Percentiles rank a stretch among this genome's conserved stretches.
Conservation (phyloP, 169 alveolate genomes). For the Cryptosporidium muris region DNA sequence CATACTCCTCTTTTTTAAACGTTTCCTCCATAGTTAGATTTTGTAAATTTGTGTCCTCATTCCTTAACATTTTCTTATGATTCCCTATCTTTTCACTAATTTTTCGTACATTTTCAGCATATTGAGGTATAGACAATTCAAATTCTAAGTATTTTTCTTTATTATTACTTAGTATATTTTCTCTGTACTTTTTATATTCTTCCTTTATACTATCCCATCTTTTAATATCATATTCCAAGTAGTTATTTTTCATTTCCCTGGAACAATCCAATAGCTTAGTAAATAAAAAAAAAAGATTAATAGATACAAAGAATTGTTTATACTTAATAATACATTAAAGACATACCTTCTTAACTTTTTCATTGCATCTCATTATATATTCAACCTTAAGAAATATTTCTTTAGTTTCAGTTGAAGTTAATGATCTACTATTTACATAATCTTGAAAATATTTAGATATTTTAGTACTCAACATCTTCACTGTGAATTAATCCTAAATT, state of each 20-base stretch:
- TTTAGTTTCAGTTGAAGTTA: constrained; percentile 58
- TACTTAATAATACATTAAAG: not conserved
- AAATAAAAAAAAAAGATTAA: too few relatives aligned
- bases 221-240: too few relatives aligned
- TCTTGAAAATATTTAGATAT: constrained; percentile 35
- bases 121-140: too few relatives aligned
- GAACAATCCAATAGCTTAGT: too few relatives aligned
- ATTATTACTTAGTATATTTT: too few relatives aligned
- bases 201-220: not conserved
- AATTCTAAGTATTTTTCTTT: too few relatives aligned
- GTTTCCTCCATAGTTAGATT: not conserved
- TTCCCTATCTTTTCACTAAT: not conserved
- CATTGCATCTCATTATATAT: constrained; percentile 23
- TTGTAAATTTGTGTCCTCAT: not conserved
- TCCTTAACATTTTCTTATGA: not conserved
- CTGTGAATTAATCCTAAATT: not conserved
- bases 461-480: constrained; percentile 34
- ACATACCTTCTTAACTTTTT: constrained; percentile 57
- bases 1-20: not conserved
- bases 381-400: constrained; percentile 41
- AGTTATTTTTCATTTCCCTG: too few relatives aligned
- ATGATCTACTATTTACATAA: constrained; percentile 15
- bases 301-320: too few relatives aligned
- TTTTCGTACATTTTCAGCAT: not conserved
- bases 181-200: not conserved